phyloP scores from a whole-genome alignment of 1,284 basidiomycete species.

The Moesziomyces antarcticus region DNA sequence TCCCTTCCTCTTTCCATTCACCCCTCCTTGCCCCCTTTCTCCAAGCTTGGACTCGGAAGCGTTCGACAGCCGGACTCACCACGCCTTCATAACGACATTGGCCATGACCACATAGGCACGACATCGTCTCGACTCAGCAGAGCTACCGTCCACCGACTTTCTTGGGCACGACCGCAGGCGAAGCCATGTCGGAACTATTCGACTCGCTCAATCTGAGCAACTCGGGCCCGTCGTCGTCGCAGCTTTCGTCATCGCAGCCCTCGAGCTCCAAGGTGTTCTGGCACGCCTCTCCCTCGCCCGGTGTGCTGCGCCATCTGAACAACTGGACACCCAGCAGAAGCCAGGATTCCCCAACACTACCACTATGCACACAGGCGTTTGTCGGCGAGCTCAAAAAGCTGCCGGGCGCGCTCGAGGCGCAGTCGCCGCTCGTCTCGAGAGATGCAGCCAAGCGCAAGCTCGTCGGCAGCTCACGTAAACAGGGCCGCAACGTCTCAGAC shows the following conservation, averaged over 20 bases:
- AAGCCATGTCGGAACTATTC: constrained; percentile 49
- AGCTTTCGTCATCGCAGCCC: constrained; percentile 46
- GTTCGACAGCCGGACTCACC: background rate
- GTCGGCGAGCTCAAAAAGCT: constrained; percentile 47
- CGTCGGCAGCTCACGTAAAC: background rate
- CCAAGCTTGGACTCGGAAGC: background rate
- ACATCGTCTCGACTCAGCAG: background rate
- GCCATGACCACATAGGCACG: background rate
- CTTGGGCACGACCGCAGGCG: background rate
- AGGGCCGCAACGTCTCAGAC: constrained; percentile 19
- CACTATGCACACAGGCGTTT: constrained; percentile 47
- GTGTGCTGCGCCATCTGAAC: constrained; percentile 27
- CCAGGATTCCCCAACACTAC: constrained; percentile 42
- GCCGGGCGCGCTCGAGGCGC: constrained; percentile 20
- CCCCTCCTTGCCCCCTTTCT: background rate
- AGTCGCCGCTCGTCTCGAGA: constrained; percentile 33
- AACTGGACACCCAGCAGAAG: constrained; percentile 34
- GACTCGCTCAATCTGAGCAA: constrained; percentile 48
- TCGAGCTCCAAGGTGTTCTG: constrained; percentile 48
- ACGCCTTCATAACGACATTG: too few species aligned
- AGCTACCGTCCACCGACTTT: background rate
- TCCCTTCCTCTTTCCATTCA: background rate
- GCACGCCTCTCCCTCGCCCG: constrained; percentile 47
- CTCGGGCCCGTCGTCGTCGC: constrained; percentile 33
- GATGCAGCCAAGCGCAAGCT: constrained; percentile 29